Percentiles rank a stretch among this genome's conserved stretches.
Evolutionary conservation across 768 basidiomycete species (phyloP).

Genomic region (Mycena polygramma): DNA sequence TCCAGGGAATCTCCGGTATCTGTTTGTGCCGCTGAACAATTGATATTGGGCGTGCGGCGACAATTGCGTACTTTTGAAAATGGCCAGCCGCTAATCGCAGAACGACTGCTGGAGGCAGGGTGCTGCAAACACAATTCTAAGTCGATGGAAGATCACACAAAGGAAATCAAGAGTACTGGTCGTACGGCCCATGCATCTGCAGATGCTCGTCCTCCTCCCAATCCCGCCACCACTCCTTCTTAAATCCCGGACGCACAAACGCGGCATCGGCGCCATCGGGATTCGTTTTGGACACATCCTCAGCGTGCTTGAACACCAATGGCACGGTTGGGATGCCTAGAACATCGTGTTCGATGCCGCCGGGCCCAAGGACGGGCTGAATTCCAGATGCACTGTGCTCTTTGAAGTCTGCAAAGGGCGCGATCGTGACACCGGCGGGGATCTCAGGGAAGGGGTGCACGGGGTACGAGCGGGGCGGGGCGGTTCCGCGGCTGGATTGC

Average conservation of each 20-base stretch:
- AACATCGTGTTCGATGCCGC: conserved; percentile 16
- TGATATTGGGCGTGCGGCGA: background rate
- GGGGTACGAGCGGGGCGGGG: background rate
- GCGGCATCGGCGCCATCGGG: conserved; percentile 39
- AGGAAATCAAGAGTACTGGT: conserved; percentile 47
- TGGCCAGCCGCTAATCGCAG: conserved; percentile 6
- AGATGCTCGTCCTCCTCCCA: too few relatives aligned
- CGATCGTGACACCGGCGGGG: conserved; percentile 56
- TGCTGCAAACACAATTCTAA: background rate
- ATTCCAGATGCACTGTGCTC: conserved; percentile 46
- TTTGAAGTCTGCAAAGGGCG: conserved; percentile 59
- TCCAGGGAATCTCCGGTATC: conserved; percentile 48
- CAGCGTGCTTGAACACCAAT: conserved; percentile 52
- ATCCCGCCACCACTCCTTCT: too few relatives aligned
- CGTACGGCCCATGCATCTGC: conserved; percentile 13
- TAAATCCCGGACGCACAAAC: background rate
- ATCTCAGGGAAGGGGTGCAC: conserved; percentile 51
- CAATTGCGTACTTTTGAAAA: conserved; percentile 14
- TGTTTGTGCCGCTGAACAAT: conserved; percentile 43
- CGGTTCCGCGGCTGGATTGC: background rate
- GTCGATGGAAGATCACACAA: background rate
- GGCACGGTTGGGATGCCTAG: conserved; percentile 27
- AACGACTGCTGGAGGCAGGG: background rate
- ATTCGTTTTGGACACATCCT: conserved; percentile 69
- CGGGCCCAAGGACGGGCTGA: conserved; percentile 36